Evolutionary conservation across 192 early-diverging fungal genomes (phyloP).

Genomic region (Rhizophagus sp.): DNA sequence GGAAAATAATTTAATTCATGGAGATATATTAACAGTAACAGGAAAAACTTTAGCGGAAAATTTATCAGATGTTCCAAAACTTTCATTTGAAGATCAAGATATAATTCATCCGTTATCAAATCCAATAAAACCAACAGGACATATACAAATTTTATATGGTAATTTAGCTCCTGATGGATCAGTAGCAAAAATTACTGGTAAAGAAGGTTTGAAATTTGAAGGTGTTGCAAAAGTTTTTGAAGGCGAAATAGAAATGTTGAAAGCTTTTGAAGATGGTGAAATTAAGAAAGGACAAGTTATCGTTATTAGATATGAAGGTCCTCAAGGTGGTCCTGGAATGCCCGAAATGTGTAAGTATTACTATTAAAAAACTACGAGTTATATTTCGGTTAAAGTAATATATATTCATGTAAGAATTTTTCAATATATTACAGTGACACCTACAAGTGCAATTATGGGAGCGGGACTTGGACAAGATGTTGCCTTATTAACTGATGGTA

Average conservation of each 20-base stretch:
- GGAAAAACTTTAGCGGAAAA: constrained; percentile 98
- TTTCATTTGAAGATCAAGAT: constrained; percentile 77
- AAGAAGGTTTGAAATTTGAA: constrained; percentile 90
- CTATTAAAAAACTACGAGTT: constrained; percentile 18
- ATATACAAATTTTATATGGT: constrained; percentile 93
- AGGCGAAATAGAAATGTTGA: constrained; percentile 90
- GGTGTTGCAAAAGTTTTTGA: constrained; percentile 93
- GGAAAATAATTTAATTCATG: constrained; percentile 80
- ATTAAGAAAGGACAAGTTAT: constrained; percentile 90
- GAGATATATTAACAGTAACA: constrained; percentile 92
- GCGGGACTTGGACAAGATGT: constrained; percentile 98
- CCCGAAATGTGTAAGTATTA: constrained; percentile 87
- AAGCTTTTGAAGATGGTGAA: constrained; percentile 81
- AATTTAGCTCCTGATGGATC: constrained; percentile 94
- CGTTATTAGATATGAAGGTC: constrained; percentile 97
- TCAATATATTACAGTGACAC: constrained; percentile 65
- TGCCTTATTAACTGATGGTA: constrained; percentile 95
- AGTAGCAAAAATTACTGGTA: constrained; percentile 99
- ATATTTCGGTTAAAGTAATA: background rate
- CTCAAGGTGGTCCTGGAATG: constrained; percentile 99
- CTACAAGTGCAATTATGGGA: constrained; percentile 98
- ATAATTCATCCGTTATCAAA: constrained; percentile 79
- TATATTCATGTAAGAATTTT: background rate
- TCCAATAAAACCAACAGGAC: constrained; percentile 94
- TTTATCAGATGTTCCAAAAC: constrained; percentile 71